Percentiles rank a stretch among this genome's conserved stretches.
These are phyloP conservation scores for Pythium monospermum DNA, from an alignment of 352 stramenopile genomes.

Conservation along the genomic window DNA sequence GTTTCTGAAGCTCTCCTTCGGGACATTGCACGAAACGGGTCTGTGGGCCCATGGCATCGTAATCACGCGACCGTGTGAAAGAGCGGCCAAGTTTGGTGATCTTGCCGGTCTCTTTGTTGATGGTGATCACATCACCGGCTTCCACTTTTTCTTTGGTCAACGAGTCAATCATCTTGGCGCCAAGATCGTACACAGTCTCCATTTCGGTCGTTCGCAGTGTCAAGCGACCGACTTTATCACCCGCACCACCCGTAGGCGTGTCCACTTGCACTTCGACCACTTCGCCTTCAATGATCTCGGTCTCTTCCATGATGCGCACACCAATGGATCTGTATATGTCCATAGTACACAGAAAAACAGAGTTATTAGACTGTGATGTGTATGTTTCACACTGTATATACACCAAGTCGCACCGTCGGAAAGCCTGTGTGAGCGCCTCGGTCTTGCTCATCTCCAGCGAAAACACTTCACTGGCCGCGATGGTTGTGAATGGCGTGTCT, in stretches of 20 bases:
- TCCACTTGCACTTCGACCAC: conserved; percentile 99
- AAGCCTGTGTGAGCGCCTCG: conserved; percentile 97
- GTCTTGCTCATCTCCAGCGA: conserved; percentile 99
- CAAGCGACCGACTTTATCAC: conserved; percentile 88
- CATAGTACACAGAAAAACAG: too few species aligned
- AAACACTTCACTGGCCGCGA: conserved; percentile 98
- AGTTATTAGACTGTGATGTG: too few species aligned
- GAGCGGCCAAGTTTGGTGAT: conserved; percentile 97
- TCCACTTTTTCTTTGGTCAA: conserved; percentile 98
- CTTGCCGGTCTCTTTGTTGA: conserved; percentile 98
- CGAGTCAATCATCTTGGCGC: conserved; percentile 99
- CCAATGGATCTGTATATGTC: conserved; percentile 90
- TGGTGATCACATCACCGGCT: conserved; percentile 98
- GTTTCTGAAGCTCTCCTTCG: conserved; percentile 98
- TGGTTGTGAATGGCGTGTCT: conserved; percentile 98
- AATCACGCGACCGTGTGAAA: conserved; percentile 97
- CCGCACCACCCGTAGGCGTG: conserved; percentile 62
- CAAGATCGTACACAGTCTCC: conserved; percentile 99
- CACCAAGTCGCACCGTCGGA: conserved; percentile 86
- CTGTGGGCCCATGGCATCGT: conserved; percentile 96
- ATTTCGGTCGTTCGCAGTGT: conserved; percentile 99
- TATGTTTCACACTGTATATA: too few species aligned
- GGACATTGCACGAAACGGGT: conserved; percentile 85
- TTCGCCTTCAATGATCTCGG: conserved; percentile 99
- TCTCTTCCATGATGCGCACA: conserved; percentile 99